Conservation (phyloP, 1,284 basidiomycete genomes). For the Rhizoctonia solani region DNA sequence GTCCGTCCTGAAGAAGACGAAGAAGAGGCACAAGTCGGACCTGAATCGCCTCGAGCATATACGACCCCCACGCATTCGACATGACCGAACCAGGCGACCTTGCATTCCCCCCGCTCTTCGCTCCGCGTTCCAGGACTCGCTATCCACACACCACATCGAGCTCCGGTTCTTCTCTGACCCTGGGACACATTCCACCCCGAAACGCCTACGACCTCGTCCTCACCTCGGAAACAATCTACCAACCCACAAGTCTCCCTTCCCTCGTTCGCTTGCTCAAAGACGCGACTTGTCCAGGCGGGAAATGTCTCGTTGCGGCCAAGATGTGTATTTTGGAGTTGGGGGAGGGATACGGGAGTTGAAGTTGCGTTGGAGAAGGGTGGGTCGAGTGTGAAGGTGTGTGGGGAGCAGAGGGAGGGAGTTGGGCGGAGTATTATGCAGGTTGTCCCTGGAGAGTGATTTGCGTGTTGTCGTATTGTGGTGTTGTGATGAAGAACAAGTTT, state of each 20-base stretch:
- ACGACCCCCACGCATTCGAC: not conserved
- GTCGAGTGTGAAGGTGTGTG: too few species aligned
- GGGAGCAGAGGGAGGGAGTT: too few species aligned
- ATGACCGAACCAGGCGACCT: slow-evolving; percentile 55
- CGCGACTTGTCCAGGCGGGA: slow-evolving; percentile 21
- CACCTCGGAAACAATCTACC: slow-evolving; percentile 93
- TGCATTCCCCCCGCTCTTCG: slow-evolving; percentile 66
- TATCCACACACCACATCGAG: slow-evolving; percentile 58
- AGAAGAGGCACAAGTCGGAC: slow-evolving; percentile 39
- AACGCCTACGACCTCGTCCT: slow-evolving; percentile 70
- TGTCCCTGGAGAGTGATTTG: too few species aligned
- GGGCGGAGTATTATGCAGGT: too few species aligned
- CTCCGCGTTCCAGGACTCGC: slow-evolving; percentile 63
- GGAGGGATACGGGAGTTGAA: slow-evolving; percentile 77
- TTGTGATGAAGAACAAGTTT: too few species aligned
- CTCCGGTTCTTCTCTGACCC: slow-evolving; percentile 82
- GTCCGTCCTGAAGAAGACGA: slow-evolving; percentile 43
- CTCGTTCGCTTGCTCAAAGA: slow-evolving; percentile 57
- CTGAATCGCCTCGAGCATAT: not conserved
- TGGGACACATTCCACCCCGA: slow-evolving; percentile 67
- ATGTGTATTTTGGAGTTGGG: slow-evolving; percentile 96
- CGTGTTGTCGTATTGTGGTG: too few species aligned
- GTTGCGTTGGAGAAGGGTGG: too few species aligned
- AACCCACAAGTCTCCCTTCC: slow-evolving; percentile 66
- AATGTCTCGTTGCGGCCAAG: slow-evolving; percentile 84